Evolutionary conservation across 1,139 yeast genomes (phyloP), one percentile per base, ranked within the genome.

Genomic region (Suhomyces bokatorum): DNA sequence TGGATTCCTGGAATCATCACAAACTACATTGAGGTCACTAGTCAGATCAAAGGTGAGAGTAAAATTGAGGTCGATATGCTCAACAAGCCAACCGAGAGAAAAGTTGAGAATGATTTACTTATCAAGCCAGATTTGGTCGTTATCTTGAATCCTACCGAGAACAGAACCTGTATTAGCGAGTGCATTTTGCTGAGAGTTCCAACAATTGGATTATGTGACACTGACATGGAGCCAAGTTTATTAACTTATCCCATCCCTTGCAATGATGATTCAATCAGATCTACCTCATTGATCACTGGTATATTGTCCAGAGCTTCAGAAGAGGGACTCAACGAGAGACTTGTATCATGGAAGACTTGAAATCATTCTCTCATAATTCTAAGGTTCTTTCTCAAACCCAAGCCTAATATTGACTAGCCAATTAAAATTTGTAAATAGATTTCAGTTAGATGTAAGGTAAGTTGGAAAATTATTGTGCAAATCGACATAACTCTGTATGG

Each of bases 1-100:
- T 93, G 99, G 99, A 81, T 88, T 46, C 97, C 98, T 2, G 99
- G 99, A 53, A 87, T 96, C 22, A 76, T 93, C 54, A 90, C 98
- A 40, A 93, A 93, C 67, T 83, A 89, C 45, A 73, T 83, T 32
- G 87, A 84, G 62, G 85, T 88, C 32, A 81, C 93, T 12, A 76
- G 75, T 47, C 96, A 87, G 67, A 83, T 88, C 44, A 83, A 81
- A 58, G 79, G 83, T 69, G 78, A 73, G 17, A 87, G 83, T 56
- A 62, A 66, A 38, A 57, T 74, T 4, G 75, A 71, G 54, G 57
- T 73, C 28, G 73, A 73, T 52, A 67, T 73, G 69, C 53, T 54
- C 41, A 67, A 73, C 47, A 51, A 53, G 17, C 77, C 83, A 39
- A 82, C 95, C 4, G 77, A 75, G 38, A 77, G 90, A 51, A 69